Base-by-base conservation (phyloP, 1,284 basidiomycete genomes). In the Pseudozyma hubeiensis region DNA sequence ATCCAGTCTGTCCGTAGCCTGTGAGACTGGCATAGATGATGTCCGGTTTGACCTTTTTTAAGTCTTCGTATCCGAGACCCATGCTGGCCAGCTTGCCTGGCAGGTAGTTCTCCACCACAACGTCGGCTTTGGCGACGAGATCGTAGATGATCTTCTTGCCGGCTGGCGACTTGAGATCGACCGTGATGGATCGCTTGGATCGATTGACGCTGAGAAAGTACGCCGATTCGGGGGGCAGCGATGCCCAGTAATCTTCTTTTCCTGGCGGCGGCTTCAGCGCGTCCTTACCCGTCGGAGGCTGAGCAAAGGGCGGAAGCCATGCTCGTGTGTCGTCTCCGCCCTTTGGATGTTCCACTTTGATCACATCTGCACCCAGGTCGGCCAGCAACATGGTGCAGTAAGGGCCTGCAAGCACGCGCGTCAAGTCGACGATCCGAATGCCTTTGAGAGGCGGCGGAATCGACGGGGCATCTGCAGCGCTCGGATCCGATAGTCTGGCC, bases 1-100 rank as follows among this genome's bases (percentile, higher is more conserved):
- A 94, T 1, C 94, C 94, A 0, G 92, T 94, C 78, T 97, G 94
- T 0, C 94, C 95, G 84, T 97, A 97, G 17, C 94, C 94, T 16
- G 93, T 94, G 72, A 98, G 91, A 30, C 92, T 94, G 45, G 93
- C 90, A 81, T 97, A 98, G 47, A 97, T 90, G 53, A 98, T 87
- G 43, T 87, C 86, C 3, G 91, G 90, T 80, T 97, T 98, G 57
- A 95, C 87, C 83, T 89, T 88, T 57, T 87, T 87, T 79, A 93
- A 92, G 64, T 92, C 89, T 68, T 94, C 92, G 87, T 90, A 97
- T 7, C 93, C 93, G 17, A 98, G 87, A 0, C 93, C 93, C 86
- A 95, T 89, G 51, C 89, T 88, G 4, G 89, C 89, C 10, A 97
- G 89, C 84, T 97, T 97, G 4, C 94, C 80, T 1, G 80, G 80